Evolutionary conservation across 495 filamentous ascomycete genomes (phyloP).

Genomic region (Hyaloscypha bicolor): DNA sequence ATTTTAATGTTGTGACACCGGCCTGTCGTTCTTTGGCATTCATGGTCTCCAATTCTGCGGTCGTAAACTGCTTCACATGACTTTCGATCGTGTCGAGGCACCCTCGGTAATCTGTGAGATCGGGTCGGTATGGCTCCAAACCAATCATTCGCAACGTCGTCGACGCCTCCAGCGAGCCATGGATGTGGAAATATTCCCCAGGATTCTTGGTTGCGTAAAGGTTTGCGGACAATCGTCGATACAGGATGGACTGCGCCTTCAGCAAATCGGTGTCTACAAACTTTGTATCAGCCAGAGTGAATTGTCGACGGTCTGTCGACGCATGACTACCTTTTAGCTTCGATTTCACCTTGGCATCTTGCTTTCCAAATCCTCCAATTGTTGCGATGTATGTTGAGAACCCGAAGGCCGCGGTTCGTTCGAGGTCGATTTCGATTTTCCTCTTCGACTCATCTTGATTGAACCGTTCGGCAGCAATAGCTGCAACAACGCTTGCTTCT

Average conservation of each 20-base stretch:
- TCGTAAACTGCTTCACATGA: constrained; percentile 64
- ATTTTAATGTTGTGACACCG: constrained; percentile 65
- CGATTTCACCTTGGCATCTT: constrained; percentile 57
- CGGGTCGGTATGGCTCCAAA: constrained; percentile 61
- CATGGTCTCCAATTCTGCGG: constrained; percentile 63
- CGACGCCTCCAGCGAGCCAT: constrained; percentile 73
- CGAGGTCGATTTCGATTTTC: constrained; percentile 61
- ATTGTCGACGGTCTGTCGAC: constrained; percentile 17
- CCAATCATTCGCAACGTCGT: constrained; percentile 73
- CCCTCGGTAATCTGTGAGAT: constrained; percentile 65
- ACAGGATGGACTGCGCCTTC: constrained; percentile 69
- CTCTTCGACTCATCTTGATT: constrained; percentile 38
- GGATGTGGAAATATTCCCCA: constrained; percentile 74
- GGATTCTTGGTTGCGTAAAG: constrained; percentile 69
- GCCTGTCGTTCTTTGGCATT: constrained; percentile 65
- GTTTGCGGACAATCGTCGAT: constrained; percentile 75
- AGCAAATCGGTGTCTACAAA: constrained; percentile 68
- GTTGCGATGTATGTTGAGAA: constrained; percentile 75
- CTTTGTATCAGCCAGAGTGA: constrained; percentile 13
- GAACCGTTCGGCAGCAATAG: constrained; percentile 61
- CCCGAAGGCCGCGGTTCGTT: constrained; percentile 65
- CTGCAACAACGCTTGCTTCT: constrained; percentile 67
- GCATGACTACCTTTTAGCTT: constrained; percentile 12
- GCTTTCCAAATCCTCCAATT: constrained; percentile 68
- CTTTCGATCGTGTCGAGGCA: constrained; percentile 68